Evolutionary conservation across 2,329 filamentous ascomycete genomes (phyloP).

Genomic region (Moelleriella libera): DNA sequence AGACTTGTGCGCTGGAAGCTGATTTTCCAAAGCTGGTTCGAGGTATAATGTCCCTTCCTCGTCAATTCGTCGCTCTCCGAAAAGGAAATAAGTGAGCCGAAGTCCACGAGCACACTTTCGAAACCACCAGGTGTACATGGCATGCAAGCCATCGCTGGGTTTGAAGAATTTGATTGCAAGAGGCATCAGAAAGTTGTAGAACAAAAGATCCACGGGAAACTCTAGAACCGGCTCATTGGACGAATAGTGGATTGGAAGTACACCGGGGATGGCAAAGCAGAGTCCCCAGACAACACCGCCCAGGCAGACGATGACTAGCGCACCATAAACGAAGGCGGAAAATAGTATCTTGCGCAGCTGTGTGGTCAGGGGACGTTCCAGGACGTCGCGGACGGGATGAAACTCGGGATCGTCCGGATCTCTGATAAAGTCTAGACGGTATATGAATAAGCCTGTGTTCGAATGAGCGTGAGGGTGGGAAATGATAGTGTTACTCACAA

Average conservation of each 20-base stretch:
- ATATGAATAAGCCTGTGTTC: background rate
- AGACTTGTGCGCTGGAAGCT: slow-evolving; percentile 21
- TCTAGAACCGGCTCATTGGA: slow-evolving; percentile 86
- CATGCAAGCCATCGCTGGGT: slow-evolving; percentile 70
- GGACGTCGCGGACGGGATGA: slow-evolving; percentile 89
- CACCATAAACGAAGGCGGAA: slow-evolving; percentile 89
- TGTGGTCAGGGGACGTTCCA: slow-evolving; percentile 82
- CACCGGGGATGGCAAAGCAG: slow-evolving; percentile 46
- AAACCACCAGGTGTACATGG: slow-evolving; percentile 95
- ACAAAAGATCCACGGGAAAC: slow-evolving; percentile 84
- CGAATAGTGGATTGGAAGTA: slow-evolving; percentile 87
- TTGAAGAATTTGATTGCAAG: slow-evolving; percentile 72
- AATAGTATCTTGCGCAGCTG: slow-evolving; percentile 94
- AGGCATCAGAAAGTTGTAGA: slow-evolving; percentile 95
- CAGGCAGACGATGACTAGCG: slow-evolving; percentile 80
- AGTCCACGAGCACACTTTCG: slow-evolving; percentile 66
- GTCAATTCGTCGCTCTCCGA: slow-evolving; percentile 66
- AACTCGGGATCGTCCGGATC: slow-evolving; percentile 98
- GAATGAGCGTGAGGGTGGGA: no score
- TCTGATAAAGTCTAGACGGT: slow-evolving; percentile 67
- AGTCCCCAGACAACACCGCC: slow-evolving; percentile 95
- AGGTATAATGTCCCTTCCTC: slow-evolving; percentile 62
- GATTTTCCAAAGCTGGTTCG: slow-evolving; percentile 15
- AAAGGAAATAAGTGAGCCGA: slow-evolving; percentile 82
- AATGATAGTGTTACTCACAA: slow-evolving; percentile 41